Evolutionary conservation across 768 basidiomycete species (phyloP).

Genomic region (Suillus spraguei): DNA sequence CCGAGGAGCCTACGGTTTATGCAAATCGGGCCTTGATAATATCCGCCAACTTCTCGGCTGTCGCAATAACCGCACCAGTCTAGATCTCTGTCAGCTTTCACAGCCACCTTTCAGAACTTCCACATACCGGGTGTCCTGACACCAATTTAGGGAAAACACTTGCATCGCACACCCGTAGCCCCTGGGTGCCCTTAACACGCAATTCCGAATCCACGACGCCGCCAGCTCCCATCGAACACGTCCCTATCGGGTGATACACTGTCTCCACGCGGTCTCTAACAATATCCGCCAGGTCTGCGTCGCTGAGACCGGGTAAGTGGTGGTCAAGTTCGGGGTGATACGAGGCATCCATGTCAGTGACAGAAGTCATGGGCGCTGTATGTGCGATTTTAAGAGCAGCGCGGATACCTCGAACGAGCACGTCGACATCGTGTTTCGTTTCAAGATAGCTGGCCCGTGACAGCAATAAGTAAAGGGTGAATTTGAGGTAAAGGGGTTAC

Average conservation of each 20-base stretch:
- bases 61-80: constrained; percentile 33
- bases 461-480: neutral
- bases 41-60: constrained; percentile 39
- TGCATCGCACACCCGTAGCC: constrained; percentile 50
- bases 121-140: constrained; percentile 47
- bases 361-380: constrained; percentile 39
- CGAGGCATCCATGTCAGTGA: constrained; percentile 35
- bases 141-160: constrained; percentile 46
- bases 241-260: constrained; percentile 46
- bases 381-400: constrained; percentile 39
- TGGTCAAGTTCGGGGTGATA: constrained; percentile 41
- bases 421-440: constrained; percentile 41
- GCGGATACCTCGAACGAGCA: constrained; percentile 43
- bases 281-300: constrained; percentile 36
- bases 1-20: neutral
- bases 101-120: neutral
- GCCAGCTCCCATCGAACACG: constrained; percentile 39
- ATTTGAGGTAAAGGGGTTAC: constrained; percentile 20
- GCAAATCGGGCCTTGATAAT: constrained; percentile 30
- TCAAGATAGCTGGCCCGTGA: constrained; percentile 40
- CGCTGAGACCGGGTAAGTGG: constrained; percentile 33
- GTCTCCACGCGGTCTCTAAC: constrained; percentile 40
- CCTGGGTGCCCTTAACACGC: constrained; percentile 43
- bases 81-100: constrained; percentile 12
- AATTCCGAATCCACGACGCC: constrained; percentile 43